Conservation (phyloP, 163 green algal species). For the Chlamydomonas reinhardtii region DNA sequence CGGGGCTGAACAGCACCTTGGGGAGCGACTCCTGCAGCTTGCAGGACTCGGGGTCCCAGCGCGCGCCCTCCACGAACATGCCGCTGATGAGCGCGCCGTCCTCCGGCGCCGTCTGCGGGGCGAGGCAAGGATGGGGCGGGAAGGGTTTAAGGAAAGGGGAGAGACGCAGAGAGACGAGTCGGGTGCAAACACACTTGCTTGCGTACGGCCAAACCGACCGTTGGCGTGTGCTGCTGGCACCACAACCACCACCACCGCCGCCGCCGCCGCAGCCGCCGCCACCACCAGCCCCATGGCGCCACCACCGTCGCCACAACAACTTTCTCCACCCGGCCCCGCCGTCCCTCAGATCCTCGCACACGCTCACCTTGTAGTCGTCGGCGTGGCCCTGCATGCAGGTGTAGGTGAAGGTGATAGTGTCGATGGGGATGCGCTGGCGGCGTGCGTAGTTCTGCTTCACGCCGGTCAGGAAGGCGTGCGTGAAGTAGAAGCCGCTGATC, state of each 20-base stretch:
- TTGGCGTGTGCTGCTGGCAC: too few relatives aligned
- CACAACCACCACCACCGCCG: too few relatives aligned
- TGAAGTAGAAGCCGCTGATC: slow-evolving; percentile 89
- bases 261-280: too few relatives aligned
- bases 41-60: slow-evolving; percentile 68
- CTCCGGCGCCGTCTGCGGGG: slow-evolving; percentile 45
- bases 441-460: slow-evolving; percentile 87
- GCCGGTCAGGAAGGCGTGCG: slow-evolving; percentile 84
- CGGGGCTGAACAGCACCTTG: slow-evolving; percentile 79
- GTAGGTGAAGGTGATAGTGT: slow-evolving; percentile 81
- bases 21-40: slow-evolving; percentile 74
- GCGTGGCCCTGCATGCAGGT: slow-evolving; percentile 62
- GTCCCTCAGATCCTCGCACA: not conserved
- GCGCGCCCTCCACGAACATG: slow-evolving; percentile 82
- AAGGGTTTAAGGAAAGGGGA: too few relatives aligned
- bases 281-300: too few relatives aligned
- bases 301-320: too few relatives aligned
- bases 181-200: too few relatives aligned
- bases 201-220: too few relatives aligned
- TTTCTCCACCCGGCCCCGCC: too few relatives aligned
- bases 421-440: slow-evolving; percentile 80
- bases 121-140: not conserved
- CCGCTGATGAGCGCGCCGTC: slow-evolving; percentile 78
- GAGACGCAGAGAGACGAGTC: too few relatives aligned
- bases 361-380: slow-evolving; percentile 18